Conservation (phyloP, 169 alveolate species). For the Plasmodium chabaudi region DNA sequence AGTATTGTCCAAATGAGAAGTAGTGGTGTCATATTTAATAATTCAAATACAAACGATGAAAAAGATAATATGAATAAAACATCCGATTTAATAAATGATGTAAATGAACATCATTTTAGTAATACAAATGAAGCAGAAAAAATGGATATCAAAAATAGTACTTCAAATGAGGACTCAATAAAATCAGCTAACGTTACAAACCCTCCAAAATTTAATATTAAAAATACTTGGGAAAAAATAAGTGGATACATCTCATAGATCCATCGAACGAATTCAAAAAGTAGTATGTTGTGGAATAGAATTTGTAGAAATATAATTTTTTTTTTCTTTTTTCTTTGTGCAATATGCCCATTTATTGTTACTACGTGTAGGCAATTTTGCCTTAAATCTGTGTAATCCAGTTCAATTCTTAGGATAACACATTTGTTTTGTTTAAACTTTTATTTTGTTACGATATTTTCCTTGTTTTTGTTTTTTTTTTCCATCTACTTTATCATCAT, state of each 20-base stretch:
- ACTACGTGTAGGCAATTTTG: no score
- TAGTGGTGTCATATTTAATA: not conserved
- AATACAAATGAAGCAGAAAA: slow-evolving; percentile 6
- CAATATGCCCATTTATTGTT: no score
- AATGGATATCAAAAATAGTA: not conserved
- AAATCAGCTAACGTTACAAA: slow-evolving; percentile 18
- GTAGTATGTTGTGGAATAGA: not conserved
- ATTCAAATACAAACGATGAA: not conserved
- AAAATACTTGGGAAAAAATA: slow-evolving; percentile 71
- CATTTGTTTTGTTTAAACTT: no score
- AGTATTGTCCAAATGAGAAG: slow-evolving; percentile 2
- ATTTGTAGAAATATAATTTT: not conserved
- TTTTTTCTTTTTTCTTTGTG: slow-evolving; percentile 1
- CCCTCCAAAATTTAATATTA: slow-evolving; percentile 62
- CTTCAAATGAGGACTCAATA: not conserved
- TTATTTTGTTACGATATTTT: no score
- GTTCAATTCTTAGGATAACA: no score
- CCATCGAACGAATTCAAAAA: not conserved
- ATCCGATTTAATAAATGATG: not conserved
- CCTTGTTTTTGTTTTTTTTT: no score
- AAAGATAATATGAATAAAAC: not conserved
- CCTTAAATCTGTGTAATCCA: no score
- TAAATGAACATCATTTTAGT: not conserved
- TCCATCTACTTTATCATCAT: no score
- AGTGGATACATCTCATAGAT: slow-evolving; percentile 64